Evolutionary conservation across 1,284 basidiomycete genomes (phyloP), one percentile per base, ranked within the genome.

Genomic region (Stereum hirsutum): DNA sequence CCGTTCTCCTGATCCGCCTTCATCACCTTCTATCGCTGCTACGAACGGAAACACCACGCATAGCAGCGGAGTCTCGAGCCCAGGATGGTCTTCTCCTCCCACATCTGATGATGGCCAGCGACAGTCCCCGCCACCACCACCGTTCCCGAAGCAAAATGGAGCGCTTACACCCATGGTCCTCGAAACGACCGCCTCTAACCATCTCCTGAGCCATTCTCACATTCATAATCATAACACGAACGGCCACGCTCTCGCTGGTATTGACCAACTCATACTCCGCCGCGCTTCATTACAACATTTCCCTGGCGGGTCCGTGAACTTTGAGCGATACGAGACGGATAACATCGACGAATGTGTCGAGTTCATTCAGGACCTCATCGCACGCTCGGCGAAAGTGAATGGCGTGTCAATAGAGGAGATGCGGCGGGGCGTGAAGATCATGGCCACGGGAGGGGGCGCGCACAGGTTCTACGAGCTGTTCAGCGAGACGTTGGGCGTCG

Each of bases 361-460:
- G 41, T 99, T 97, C 68, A 82, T 99, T 49, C 80, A 86, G 50
- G 75, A 81, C 38, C 79, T 99, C 42, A 96, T 99, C 57, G 74
- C 81, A 52, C 80, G 83, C 21, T 93, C 89, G 24, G 95, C 96
- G 6, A 62, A 73, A 35, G 77, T 87, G n/a, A 98, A 99, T 58
- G 75, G 81, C 26, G 95, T 99, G 10, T 75, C 84, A 1, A 79
- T 96, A 50, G 81, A 82, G 45, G 84, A 93, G 56, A 98, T 99
- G 95, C 83, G 88, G 51, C 72, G 75, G 46, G 83, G 86, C 37
- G 94, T 99, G 59, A 94, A 95, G 69, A 91, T 99, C 56, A 90
- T 97, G 81, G 93, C 94, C 4, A 99, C 96, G 0, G 96, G 96
- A 31, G 96, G 96, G 11, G 96, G 96, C 35, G 95, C 95, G 34